phyloP scores from a whole-genome alignment of 345 rosid genomes.

The Salix dunnii region DNA sequence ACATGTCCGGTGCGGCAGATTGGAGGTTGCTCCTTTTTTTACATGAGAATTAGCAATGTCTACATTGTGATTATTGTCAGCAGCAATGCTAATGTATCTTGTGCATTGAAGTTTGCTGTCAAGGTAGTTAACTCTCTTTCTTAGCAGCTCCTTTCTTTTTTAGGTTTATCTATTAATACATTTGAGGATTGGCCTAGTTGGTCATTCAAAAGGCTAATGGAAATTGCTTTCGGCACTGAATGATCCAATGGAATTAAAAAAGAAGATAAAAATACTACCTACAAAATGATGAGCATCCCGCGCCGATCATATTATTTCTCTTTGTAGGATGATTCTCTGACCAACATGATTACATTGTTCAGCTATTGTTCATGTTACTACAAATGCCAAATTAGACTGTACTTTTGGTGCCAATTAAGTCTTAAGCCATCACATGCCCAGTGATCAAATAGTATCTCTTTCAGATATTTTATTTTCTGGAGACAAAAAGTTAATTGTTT shows the following conservation, averaged over 20 bases:
- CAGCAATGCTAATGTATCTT: slow-evolving; percentile 98
- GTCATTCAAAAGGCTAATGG: background rate
- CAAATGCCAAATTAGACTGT: background rate
- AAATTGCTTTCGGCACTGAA: background rate
- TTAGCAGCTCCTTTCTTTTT: background rate
- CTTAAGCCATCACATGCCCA: background rate
- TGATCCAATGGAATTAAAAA: background rate
- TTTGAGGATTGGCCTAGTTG: background rate
- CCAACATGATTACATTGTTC: background rate
- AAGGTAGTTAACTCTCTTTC: slow-evolving; percentile 50
- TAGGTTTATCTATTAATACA: background rate
- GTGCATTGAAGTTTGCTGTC: slow-evolving; percentile 95
- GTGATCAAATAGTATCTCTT: background rate
- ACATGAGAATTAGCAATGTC: slow-evolving; percentile 97
- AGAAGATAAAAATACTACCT: background rate
- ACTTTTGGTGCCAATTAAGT: background rate
- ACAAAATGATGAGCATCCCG: background rate
- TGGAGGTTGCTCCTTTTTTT: slow-evolving; percentile 94
- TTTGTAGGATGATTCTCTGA: background rate
- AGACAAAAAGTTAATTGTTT: background rate
- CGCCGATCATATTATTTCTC: background rate
- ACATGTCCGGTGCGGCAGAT: slow-evolving; percentile 97
- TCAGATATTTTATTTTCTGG: background rate
- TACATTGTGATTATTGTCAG: slow-evolving; percentile 97
- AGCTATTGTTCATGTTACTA: background rate